Base-by-base conservation (phyloP, 1,284 basidiomycete genomes). In the Boletus hoseneyae region DNA sequence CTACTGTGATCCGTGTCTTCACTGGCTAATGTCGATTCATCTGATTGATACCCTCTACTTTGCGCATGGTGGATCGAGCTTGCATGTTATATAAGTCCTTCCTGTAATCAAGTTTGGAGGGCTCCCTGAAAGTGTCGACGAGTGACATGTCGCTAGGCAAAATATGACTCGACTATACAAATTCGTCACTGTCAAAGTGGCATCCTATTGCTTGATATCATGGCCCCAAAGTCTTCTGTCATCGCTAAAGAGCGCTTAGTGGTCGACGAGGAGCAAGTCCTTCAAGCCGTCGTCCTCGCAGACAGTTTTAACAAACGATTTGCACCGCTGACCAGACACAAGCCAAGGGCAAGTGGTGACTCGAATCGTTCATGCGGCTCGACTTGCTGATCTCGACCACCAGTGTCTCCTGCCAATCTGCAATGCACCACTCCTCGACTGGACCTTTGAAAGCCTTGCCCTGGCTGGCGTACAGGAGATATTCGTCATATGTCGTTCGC, bases 251-350 rank as follows among this genome's bases (percentile, higher is more conserved):
- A 86, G 56, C 84, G 82, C 50, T 65, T 83, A 10, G 73, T 78
- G 16, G 76, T 74, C 43, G 79, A 82, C 18, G 87, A 93, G 38
- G 88, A 91, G 53, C 85, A 93, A 38, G 80, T 89, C 27, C 73
- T 97, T 3, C 93, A 96, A 63, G 94, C 94, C 32, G 90, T 97
- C 51, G 83, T 97, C 45, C 83, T 97, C 38, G 93, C 95, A 12
- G 94, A 97, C 70, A 94, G 90, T 60, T 97, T 95, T 75, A 94
- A 95, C 74, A 88, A 87, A 61, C 83, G 93, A 53, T 95, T 97
- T 65, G 80, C 88, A 55, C 95, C 95, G 15, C 78, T 97, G 18
- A 96, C 92, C 30, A 76, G 80, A 42, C 80, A 82, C 63, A 88
- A 82, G 72, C 93, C 93, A 52, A 80, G 93, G 64, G 90, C 90